These are phyloP conservation scores for Auxenochlorella protothecoides DNA, from an alignment of 139 green algal genomes.

Conservation along the genomic window DNA sequence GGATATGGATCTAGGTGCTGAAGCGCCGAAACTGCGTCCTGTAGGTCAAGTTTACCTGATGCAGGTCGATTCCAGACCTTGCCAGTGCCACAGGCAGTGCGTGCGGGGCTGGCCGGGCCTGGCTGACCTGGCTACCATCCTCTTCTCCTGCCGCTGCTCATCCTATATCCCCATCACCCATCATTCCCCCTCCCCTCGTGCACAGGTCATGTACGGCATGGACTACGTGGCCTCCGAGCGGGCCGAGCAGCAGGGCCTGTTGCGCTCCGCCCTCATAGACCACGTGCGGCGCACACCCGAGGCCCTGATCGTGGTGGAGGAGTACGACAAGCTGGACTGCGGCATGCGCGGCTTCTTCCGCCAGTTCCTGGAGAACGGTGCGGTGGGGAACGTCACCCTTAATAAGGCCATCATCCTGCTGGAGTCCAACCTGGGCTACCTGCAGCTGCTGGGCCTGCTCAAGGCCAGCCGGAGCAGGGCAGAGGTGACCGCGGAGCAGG, in stretches of 20 bases:
- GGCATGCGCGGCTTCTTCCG: conserved; percentile 53
- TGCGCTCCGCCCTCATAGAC: conserved; percentile 42
- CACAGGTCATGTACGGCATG: conserved; percentile 78
- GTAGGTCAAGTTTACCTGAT: not conserved
- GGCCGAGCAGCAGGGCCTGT: conserved; percentile 36
- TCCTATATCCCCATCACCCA: not conserved
- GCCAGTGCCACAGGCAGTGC: no score
- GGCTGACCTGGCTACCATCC: no score
- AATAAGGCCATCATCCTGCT: conserved; percentile 70
- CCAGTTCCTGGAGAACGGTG: conserved; percentile 59
- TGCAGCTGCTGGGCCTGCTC: conserved; percentile 58
- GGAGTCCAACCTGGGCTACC: conserved; percentile 79
- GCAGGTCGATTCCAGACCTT: no score
- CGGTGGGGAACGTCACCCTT: conserved; percentile 42
- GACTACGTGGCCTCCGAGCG: conserved; percentile 52
- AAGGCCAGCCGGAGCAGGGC: conserved; percentile 22
- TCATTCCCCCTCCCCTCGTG: not conserved
- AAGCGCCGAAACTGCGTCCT: not conserved
- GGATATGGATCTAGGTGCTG: not conserved
- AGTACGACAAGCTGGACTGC: conserved; percentile 94
- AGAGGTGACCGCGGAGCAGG: conserved; percentile 33
- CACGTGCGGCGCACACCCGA: conserved; percentile 48
- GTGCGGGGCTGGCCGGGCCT: no score
- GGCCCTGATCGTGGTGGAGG: conserved; percentile 81
- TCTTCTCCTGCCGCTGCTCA: no score